Percentiles rank a stretch among this genome's conserved stretches.
Conservation (phyloP, 1,284 basidiomycete genomes). For the Dichomitus squalens region DNA sequence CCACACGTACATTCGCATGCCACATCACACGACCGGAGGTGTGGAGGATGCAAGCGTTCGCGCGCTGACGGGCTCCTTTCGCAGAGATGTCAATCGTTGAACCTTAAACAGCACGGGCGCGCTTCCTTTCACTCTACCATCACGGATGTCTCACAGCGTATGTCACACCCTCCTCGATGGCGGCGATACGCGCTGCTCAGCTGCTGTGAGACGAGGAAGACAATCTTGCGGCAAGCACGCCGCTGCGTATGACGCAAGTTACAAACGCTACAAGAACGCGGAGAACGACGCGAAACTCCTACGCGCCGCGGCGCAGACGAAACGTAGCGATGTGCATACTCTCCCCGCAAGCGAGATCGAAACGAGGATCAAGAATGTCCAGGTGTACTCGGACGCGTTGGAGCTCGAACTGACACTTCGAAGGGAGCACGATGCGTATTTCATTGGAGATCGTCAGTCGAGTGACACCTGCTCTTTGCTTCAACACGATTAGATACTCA, state of each 20-base stretch:
- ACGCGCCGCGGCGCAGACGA: slow-evolving; percentile 1
- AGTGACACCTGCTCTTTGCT: background rate
- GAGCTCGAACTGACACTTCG: background rate
- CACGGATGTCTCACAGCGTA: background rate
- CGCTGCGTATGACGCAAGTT: background rate
- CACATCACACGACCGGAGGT: too few relatives aligned
- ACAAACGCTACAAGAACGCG: background rate
- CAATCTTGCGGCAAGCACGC: background rate
- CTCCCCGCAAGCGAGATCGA: background rate
- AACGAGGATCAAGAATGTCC: background rate
- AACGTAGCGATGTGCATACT: background rate
- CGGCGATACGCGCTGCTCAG: background rate
- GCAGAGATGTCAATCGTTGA: too few relatives aligned
- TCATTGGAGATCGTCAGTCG: background rate
- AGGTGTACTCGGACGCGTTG: background rate
- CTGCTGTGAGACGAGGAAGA: background rate
- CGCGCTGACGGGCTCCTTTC: too few relatives aligned
- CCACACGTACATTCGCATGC: too few relatives aligned
- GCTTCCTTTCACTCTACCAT: background rate
- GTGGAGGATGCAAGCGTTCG: too few relatives aligned
- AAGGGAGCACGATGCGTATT: background rate
- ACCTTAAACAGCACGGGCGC: background rate
- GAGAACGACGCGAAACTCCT: background rate
- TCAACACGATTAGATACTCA: background rate
- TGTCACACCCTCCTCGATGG: background rate